Conservation (phyloP, 345 rosid genomes). For the Boechera divaricarpa region DNA sequence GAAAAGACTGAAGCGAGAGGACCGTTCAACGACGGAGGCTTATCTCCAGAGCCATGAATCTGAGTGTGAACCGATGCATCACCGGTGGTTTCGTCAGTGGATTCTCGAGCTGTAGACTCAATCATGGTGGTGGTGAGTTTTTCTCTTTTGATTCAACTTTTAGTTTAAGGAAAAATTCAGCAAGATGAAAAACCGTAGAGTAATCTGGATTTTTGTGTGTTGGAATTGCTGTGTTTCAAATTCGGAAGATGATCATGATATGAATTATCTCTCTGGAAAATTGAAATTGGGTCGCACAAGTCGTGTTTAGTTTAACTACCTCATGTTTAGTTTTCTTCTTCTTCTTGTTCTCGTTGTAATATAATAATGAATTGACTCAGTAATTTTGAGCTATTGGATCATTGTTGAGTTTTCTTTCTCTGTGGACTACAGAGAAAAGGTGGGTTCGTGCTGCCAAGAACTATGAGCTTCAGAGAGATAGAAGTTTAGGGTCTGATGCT, state of each 20-base stretch:
- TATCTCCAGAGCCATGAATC: conserved; percentile 34
- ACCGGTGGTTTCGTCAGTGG: conserved; percentile 38
- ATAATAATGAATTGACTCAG: not conserved
- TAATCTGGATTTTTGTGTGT: conserved; percentile 1
- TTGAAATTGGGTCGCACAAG: not conserved
- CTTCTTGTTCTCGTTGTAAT: not conserved
- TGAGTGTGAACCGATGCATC: conserved; percentile 42
- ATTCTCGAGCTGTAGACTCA: conserved; percentile 28
- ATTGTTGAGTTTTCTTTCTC: not conserved
- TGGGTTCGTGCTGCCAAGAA: conserved; percentile 36
- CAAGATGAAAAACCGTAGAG: not conserved
- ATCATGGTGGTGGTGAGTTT: not conserved
- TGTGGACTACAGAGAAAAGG: conserved; percentile 24
- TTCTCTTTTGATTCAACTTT: not conserved
- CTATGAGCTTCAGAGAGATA: conserved; percentile 25
- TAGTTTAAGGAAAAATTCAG: not conserved
- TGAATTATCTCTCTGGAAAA: no score
- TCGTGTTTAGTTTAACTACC: not conserved
- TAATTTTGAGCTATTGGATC: not conserved
- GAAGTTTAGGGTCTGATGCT: conserved; percentile 17
- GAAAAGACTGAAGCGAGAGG: conserved; percentile 5
- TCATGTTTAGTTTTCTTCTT: conserved; percentile 6
- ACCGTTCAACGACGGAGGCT: conserved; percentile 32
- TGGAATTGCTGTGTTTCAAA: not conserved
- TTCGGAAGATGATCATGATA: not conserved